Percentiles rank a stretch among this genome's conserved stretches.
Conservation (phyloP, 352 stramenopile genomes). For the Globisporangium sylvaticum region DNA sequence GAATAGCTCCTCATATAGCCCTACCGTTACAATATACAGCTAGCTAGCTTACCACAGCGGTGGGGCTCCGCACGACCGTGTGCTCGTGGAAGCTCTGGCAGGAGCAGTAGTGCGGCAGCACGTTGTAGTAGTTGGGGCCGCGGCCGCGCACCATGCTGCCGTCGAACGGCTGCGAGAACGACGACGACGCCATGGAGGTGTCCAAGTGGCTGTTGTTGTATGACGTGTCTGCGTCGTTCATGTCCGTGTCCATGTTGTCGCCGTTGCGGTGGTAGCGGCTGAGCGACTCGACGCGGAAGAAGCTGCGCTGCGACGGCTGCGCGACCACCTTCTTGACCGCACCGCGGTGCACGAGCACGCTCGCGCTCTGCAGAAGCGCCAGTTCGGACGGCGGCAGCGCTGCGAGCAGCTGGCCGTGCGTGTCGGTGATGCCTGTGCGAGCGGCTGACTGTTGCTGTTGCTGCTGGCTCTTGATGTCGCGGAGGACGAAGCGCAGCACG, state of each 20-base stretch:
- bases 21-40: no score
- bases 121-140: conserved; percentile 68
- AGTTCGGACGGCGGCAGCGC: conserved; percentile 34
- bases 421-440: conserved; percentile 10
- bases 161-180: conserved; percentile 38
- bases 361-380: conserved; percentile 48
- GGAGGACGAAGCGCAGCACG: conserved; percentile 39
- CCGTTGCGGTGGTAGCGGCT: conserved; percentile 37
- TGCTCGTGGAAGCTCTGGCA: conserved; percentile 52
- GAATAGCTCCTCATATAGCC: no score
- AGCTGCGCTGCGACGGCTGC: conserved; percentile 38
- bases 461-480: conserved; percentile 35
- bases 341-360: conserved; percentile 41
- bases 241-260: not conserved
- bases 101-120: conserved; percentile 65
- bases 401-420: conserved; percentile 48
- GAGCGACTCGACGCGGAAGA: conserved; percentile 71
- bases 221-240: not conserved
- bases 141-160: conserved; percentile 30
- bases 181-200: conserved; percentile 15
- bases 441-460: not conserved
- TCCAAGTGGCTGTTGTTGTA: not conserved
- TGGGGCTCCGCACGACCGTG: conserved; percentile 27
- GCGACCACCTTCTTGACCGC: conserved; percentile 46
- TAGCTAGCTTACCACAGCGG: conserved; percentile 51